A percentile compares a stretch with the other conserved stretches of the same genome.
These are phyloP conservation scores for Backusella psychrophila DNA, from an alignment of 192 early-diverging fungal species.

Conservation along the genomic window DNA sequence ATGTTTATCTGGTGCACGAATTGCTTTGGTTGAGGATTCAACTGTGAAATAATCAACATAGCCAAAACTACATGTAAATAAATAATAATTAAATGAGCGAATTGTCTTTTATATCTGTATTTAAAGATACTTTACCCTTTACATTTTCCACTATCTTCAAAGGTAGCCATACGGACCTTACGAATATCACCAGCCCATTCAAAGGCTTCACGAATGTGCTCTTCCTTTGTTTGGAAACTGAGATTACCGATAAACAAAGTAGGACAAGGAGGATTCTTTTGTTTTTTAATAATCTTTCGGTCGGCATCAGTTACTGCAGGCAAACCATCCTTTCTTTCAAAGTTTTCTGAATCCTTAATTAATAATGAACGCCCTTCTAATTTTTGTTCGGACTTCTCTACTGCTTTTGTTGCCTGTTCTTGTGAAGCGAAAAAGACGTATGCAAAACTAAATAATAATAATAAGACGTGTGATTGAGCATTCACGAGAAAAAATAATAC, in stretches of 20 bases:
- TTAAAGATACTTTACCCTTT: conserved; percentile 50
- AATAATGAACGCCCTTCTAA: conserved; percentile 60
- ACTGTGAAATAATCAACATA: conserved; percentile 67
- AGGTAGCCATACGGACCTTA: conserved; percentile 68
- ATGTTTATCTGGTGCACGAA: conserved; percentile 54
- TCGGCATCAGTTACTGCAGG: conserved; percentile 32
- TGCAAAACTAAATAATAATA: conserved; percentile 53
- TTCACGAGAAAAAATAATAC: too few relatives aligned
- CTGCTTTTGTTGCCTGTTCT: conserved; percentile 50
- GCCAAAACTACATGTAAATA: conserved; percentile 46
- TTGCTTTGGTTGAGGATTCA: conserved; percentile 61
- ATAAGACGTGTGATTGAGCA: neutral
- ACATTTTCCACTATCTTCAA: conserved; percentile 75
- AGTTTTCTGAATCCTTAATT: conserved; percentile 68
- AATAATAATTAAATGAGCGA: neutral
- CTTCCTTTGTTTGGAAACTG: conserved; percentile 52
- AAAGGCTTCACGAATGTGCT: conserved; percentile 55
- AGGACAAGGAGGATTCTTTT: conserved; percentile 57
- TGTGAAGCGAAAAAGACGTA: conserved; percentile 65
- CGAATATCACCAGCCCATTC: conserved; percentile 60
- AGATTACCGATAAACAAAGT: conserved; percentile 72
- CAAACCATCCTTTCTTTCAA: conserved; percentile 53
- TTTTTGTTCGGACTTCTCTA: conserved; percentile 60
- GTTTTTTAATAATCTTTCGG: conserved; percentile 40
- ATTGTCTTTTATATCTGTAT: neutral